Conservation (phyloP, 2,329 filamentous ascomycete species). For the Aspergillus aculeatus region DNA sequence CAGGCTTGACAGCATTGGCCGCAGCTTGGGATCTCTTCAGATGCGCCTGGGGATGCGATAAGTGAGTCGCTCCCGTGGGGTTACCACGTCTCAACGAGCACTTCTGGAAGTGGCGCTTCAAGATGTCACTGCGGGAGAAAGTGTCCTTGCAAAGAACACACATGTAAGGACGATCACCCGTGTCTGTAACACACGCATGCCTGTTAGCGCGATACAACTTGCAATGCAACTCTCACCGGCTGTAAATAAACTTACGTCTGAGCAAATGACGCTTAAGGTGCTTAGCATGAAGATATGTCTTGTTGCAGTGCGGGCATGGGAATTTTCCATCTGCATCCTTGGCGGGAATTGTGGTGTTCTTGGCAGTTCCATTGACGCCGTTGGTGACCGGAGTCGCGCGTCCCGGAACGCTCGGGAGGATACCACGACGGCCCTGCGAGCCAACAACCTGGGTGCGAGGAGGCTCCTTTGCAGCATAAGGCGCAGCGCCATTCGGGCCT, state of each 20-base stretch:
- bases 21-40: constrained; percentile 67
- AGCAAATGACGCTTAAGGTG: constrained; percentile 95
- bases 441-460: constrained; percentile 81
- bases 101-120: constrained; percentile 99
- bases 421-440: constrained; percentile 87
- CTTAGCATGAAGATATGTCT: constrained; percentile 96
- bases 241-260: constrained; percentile 70
- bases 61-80: constrained; percentile 87
- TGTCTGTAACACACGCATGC: constrained; percentile 61
- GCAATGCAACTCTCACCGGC: background rate
- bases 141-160: constrained; percentile 97
- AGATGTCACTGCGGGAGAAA: constrained; percentile 94
- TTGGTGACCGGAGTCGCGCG: constrained; percentile 71
- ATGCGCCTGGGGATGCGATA: constrained; percentile 89
- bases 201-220: constrained; percentile 11
- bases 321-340: constrained; percentile 98
- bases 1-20: constrained; percentile 41
- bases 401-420: constrained; percentile 85
- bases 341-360: constrained; percentile 80
- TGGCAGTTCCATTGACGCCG: constrained; percentile 62
- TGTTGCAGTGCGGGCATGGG: constrained; percentile 95
- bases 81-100: constrained; percentile 96
- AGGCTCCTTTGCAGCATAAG: constrained; percentile 43
- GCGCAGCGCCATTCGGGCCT: constrained; percentile 37
- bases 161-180: constrained; percentile 96